Evolutionary conservation across 1,284 basidiomycete species (phyloP).

Genomic region (Cryptococcus floricola): DNA sequence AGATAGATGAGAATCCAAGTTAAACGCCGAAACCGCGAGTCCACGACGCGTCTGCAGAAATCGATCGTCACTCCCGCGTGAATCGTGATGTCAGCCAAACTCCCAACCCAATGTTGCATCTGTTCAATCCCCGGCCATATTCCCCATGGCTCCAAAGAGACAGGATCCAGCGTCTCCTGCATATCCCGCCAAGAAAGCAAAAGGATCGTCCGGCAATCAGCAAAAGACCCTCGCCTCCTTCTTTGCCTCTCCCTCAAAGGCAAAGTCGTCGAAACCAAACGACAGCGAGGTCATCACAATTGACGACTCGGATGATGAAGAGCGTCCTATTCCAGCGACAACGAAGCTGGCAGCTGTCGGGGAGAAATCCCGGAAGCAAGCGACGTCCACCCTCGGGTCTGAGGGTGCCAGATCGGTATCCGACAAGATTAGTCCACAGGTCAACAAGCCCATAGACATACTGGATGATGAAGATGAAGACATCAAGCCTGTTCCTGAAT

Average conservation of each 20-base stretch:
- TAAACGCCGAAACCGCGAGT: too few relatives aligned
- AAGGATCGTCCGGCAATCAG: neutral
- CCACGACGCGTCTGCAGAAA: too few relatives aligned
- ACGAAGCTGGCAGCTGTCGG: constrained; percentile 12
- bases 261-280: constrained; percentile 1
- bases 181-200: constrained; percentile 13
- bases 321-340: neutral
- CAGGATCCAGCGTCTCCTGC: constrained; percentile 5
- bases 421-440: neutral
- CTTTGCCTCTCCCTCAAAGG: constrained; percentile 36
- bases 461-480: constrained; percentile 11
- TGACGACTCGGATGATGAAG: constrained; percentile 32
- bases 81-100: too few relatives aligned
- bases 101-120: too few relatives aligned
- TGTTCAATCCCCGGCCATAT: neutral
- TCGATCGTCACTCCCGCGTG: too few relatives aligned
- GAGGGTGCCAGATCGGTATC: neutral
- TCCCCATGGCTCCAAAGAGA: constrained; percentile 10
- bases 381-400: constrained; percentile 21
- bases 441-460: constrained; percentile 16
- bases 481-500: constrained; percentile 11
- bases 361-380: constrained; percentile 24
- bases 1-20: too few relatives aligned
- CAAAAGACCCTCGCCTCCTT: constrained; percentile 34
- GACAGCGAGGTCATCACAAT: constrained; percentile 30